A percentile compares a stretch with the other conserved stretches of the same genome.
phyloP scores from a whole-genome alignment of 768 basidiomycete genomes.

The Xerocomellus chrysenteron region DNA sequence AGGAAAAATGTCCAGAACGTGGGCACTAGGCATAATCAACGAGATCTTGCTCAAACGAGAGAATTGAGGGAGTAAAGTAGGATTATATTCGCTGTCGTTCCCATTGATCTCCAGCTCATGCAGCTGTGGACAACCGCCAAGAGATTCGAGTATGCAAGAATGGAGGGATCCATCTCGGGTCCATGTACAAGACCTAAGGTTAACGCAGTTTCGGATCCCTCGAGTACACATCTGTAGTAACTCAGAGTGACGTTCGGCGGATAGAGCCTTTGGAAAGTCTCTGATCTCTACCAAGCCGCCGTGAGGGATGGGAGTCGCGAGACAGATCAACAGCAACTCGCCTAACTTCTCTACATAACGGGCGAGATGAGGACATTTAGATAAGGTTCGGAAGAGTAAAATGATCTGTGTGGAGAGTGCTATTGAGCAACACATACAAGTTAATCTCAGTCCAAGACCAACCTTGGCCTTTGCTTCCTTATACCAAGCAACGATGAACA shows the following conservation, averaged over 20 bases:
- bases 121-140: conserved; percentile 44
- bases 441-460: conserved; percentile 3
- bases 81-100: conserved; percentile 48
- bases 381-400: conserved; percentile 61
- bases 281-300: conserved; percentile 53
- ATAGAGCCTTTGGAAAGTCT: conserved; percentile 63
- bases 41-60: conserved; percentile 53
- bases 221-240: conserved; percentile 41
- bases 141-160: conserved; percentile 54
- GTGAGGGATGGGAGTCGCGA: conserved; percentile 1
- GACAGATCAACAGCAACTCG: conserved; percentile 29
- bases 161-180: conserved; percentile 76
- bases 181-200: conserved; percentile 68
- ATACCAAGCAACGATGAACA: conserved; percentile 71
- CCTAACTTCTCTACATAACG: conserved; percentile 57
- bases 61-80: conserved; percentile 50
- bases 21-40: conserved; percentile 70
- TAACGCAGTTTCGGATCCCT: conserved; percentile 61
- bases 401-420: conserved; percentile 44
- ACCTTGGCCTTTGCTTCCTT: conserved; percentile 63
- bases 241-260: conserved; percentile 30
- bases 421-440: background rate
- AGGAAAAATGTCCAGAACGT: conserved; percentile 49
- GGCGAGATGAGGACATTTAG: conserved; percentile 54
- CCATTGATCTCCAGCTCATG: conserved; percentile 73